Percentiles rank a stretch among this genome's conserved stretches.
Evolutionary conservation across 352 stramenopile species (phyloP).

Genomic region (Peronospora tabacina): DNA sequence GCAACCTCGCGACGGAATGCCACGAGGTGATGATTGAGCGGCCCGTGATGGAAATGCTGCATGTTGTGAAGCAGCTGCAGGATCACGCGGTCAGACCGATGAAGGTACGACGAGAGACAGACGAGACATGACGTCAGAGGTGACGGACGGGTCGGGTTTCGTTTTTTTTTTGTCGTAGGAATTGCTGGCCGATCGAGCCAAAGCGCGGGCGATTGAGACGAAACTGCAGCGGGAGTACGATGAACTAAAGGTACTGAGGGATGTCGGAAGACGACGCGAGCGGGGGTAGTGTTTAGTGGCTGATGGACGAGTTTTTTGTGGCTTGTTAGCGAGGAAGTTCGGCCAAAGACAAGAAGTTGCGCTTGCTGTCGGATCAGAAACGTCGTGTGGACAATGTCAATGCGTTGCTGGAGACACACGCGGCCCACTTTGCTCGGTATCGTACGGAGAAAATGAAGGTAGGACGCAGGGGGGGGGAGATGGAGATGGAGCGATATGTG

Average conservation of each 20-base stretch:
- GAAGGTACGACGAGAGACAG: slow-evolving; percentile 33
- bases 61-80: slow-evolving; percentile 65
- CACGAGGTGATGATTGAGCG: slow-evolving; percentile 72
- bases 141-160: background rate
- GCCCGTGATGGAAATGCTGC: slow-evolving; percentile 59
- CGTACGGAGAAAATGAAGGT: slow-evolving; percentile 78
- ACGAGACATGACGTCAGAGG: background rate
- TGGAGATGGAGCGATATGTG: no score
- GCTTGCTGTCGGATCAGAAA: slow-evolving; percentile 78
- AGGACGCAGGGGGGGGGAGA: no score
- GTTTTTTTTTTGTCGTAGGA: slow-evolving; percentile 25
- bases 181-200: slow-evolving; percentile 75
- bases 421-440: slow-evolving; percentile 64
- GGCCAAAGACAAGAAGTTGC: slow-evolving; percentile 63
- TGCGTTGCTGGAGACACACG: slow-evolving; percentile 58
- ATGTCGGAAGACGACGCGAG: no score
- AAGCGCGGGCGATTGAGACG: slow-evolving; percentile 64
- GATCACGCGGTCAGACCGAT: slow-evolving; percentile 79
- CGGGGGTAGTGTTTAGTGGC: no score
- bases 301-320: background rate
- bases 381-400: slow-evolving; percentile 81
- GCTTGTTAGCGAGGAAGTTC: slow-evolving; percentile 37
- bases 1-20: slow-evolving; percentile 53
- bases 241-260: slow-evolving; percentile 36
- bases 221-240: slow-evolving; percentile 79